Evolutionary conservation across 352 stramenopile species (phyloP).

Genomic region (Phytopythium litorale): DNA sequence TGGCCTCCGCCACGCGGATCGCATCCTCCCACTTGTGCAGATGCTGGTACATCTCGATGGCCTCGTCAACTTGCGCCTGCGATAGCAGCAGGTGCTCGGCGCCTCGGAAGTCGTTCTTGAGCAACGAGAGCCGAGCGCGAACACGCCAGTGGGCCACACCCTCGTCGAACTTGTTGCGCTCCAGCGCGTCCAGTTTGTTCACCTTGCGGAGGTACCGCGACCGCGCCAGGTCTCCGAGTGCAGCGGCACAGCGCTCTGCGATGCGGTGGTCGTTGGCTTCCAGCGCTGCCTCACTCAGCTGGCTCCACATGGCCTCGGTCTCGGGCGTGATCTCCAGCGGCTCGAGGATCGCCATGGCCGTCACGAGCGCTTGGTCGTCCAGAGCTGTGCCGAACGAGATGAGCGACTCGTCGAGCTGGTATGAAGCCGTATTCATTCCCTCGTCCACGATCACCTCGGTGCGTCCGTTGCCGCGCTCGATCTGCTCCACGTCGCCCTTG

Average conservation of each 20-base stretch:
- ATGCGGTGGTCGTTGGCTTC: constrained; percentile 87
- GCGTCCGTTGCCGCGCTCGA: constrained; percentile 89
- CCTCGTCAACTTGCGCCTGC: constrained; percentile 90
- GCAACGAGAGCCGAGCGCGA: constrained; percentile 69
- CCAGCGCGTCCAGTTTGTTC: constrained; percentile 88
- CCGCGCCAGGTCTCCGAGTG: constrained; percentile 87
- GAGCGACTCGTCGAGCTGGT: constrained; percentile 92
- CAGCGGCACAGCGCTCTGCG: constrained; percentile 88
- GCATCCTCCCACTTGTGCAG: constrained; percentile 94
- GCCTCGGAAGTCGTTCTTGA: constrained; percentile 89
- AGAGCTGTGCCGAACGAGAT: constrained; percentile 94
- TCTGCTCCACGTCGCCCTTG: constrained; percentile 94
- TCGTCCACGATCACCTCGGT: constrained; percentile 96
- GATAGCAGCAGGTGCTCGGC: constrained; percentile 91
- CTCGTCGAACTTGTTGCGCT: constrained; percentile 69
- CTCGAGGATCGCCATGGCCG: constrained; percentile 92
- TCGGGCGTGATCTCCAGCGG: constrained; percentile 89
- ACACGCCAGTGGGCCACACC: constrained; percentile 87
- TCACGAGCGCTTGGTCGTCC: constrained; percentile 88
- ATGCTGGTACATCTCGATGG: constrained; percentile 94
- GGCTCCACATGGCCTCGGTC: constrained; percentile 92
- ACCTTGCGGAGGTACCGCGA: constrained; percentile 88
- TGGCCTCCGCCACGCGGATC: constrained; percentile 89
- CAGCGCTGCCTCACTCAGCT: constrained; percentile 86
- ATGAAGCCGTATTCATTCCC: constrained; percentile 91